Base-by-base conservation (phyloP, 164 flowering plant species). In the Liquidambar formosana region DNA sequence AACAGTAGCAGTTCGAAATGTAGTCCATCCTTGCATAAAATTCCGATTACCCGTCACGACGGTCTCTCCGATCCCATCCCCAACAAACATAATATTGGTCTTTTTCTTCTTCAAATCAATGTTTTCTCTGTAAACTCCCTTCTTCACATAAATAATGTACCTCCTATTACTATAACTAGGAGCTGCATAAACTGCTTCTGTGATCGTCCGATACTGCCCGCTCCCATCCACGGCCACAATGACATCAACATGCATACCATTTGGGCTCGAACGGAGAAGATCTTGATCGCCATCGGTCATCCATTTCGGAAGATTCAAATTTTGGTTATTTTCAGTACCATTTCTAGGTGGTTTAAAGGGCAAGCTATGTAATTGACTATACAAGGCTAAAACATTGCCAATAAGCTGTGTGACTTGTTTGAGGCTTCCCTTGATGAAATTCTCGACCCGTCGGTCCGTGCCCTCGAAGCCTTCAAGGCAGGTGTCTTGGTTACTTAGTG, bases 391-490 rank as follows among this genome's bases (percentile, higher is more conserved):
- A 9, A 89, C 94, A 61, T 92, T 92, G 64, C 81, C 66, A 10
- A 92, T 87, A 14, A 92, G 89, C 47, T 84, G 92, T 2, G 95
- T 82, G n/a, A 94, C 90, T 78, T 92, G 91, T 25, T 71, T 70
- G 45, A 94, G 67, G 78, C 93, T 86, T 12, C 91, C 96, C 51
- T 70, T 74, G 43, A 94, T 80, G 76, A 77, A 82, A 18, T 68
- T 73, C 70, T 80, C 83, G 2, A 92, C 49, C 3, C 71, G 82
- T 2, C 85, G 73, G 45, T 87, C 80, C 0, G 98, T 89, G 66
- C 94, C 95, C 43, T 89, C 91, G 63, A 94, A 92, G 27, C 97
- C 98, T 73, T 94, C 97, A 8, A 91, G 80, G 76, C 98, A 94
- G 0, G 98, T 94, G 67, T 94, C 98, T 72, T 89, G 97, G 79